Evolutionary conservation across 2,329 filamentous ascomycete species (phyloP).

Genomic region (Phialophora expanda): DNA sequence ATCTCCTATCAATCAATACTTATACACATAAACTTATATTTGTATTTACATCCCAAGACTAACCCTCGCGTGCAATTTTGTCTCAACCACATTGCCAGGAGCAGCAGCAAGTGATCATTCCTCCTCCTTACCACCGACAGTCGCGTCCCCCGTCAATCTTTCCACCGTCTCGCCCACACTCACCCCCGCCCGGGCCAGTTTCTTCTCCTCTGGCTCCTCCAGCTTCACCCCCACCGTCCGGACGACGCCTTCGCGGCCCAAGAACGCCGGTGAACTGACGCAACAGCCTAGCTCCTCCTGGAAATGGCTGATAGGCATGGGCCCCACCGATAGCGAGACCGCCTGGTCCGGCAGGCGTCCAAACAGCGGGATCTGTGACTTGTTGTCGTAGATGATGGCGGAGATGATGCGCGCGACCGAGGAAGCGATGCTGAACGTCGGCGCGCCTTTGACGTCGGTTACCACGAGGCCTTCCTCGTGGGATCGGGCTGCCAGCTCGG

Average conservation of each 20-base stretch:
- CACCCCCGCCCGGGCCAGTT: not conserved
- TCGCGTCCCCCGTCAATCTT: not conserved
- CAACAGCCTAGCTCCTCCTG: constrained; percentile 55
- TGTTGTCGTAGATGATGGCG: not conserved
- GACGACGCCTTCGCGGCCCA: not conserved
- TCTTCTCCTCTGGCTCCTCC: not conserved
- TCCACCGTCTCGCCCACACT: not conserved
- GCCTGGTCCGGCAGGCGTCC: not conserved
- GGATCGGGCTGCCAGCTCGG: not conserved
- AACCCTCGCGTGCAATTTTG: not conserved
- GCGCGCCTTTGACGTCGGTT: not conserved
- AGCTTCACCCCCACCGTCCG: not conserved
- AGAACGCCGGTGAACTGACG: constrained; percentile 52
- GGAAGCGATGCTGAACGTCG: not conserved
- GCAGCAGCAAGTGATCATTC: not conserved
- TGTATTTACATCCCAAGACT: not conserved
- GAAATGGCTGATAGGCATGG: constrained; percentile 55
- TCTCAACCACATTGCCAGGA: not conserved
- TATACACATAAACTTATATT: not conserved
- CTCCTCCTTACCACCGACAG: not conserved
- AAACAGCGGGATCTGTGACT: not conserved
- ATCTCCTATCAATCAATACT: not conserved
- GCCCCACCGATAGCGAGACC: constrained; percentile 55
- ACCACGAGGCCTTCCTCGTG: not conserved
- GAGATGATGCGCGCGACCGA: not conserved